phyloP scores from a whole-genome alignment of 176 grass and related monocot species.

The Eragrostis curvula region DNA sequence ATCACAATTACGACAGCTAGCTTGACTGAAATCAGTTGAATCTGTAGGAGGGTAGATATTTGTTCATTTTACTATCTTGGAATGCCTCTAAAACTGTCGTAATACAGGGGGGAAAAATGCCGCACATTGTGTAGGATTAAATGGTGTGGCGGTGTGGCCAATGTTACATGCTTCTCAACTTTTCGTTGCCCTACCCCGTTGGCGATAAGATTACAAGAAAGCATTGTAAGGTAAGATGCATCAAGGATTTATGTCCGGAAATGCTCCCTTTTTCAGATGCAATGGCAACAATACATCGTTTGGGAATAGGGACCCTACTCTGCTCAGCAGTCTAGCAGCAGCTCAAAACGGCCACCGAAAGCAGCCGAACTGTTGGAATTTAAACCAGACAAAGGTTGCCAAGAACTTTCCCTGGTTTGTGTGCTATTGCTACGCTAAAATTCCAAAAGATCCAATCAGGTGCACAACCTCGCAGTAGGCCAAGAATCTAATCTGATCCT shows the following conservation, averaged over 20 bases:
- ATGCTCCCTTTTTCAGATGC: background rate
- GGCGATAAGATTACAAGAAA: background rate
- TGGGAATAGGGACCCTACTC: constrained; percentile 15
- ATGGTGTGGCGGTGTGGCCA: no score
- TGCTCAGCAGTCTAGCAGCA: background rate
- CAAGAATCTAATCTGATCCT: no score
- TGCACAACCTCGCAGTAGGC: no score
- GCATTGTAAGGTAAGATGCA: background rate
- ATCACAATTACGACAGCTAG: no score
- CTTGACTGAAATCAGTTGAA: no score
- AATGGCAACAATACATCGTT: constrained; percentile 32
- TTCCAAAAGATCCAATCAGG: constrained; percentile 3
- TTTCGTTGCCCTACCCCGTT: no score
- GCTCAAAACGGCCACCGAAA: background rate
- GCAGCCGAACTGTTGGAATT: background rate
- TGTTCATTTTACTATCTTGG: no score
- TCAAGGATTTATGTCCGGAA: background rate
- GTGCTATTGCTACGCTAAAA: background rate
- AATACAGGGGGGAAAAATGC: no score
- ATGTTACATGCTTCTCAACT: no score
- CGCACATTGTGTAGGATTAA: no score
- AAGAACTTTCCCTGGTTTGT: background rate
- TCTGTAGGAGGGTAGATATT: no score
- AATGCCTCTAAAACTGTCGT: no score
- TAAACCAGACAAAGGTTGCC: constrained; percentile 2